phyloP scores from a whole-genome alignment of 495 filamentous ascomycete genomes.

The Penicillium ucsense region DNA sequence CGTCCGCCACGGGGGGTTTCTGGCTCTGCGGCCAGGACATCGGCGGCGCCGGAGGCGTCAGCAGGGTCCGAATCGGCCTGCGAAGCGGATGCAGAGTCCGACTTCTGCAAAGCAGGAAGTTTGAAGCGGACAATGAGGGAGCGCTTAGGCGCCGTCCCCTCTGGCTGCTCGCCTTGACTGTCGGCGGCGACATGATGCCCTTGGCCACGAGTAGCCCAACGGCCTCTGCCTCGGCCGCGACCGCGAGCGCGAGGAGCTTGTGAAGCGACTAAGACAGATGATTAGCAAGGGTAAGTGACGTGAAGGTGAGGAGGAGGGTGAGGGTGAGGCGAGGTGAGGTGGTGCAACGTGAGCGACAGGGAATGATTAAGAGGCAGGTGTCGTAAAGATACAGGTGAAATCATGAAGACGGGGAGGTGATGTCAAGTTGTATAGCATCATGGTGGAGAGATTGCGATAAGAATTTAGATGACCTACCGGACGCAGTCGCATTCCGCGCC shows the following conservation, averaged over 20 bases:
- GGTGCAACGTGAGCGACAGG: neutral
- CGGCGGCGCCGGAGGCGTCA: neutral
- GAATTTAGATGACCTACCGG: conserved; percentile 3
- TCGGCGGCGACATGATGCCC: conserved; percentile 2
- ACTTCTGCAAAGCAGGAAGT: conserved; percentile 6
- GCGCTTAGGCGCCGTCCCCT: conserved; percentile 1
- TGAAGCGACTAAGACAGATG: neutral
- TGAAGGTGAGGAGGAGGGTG: neutral
- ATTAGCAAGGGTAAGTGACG: conserved; percentile 1
- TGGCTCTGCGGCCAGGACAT: conserved; percentile 7
- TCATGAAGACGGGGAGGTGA: no score
- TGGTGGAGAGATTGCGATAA: neutral
- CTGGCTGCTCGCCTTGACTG: neutral
- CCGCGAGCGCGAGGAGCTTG: conserved; percentile 1
- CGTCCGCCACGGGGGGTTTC: conserved; percentile 13
- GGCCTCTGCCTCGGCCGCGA: conserved; percentile 13
- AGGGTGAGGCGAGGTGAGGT: neutral
- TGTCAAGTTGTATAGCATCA: neutral
- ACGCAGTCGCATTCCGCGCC: conserved; percentile 9
- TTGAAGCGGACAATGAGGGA: conserved; percentile 15
- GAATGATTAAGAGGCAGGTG: neutral
- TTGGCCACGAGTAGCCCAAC: conserved; percentile 9
- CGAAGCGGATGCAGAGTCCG: neutral
- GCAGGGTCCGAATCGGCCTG: neutral
- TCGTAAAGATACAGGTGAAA: no score